These are phyloP conservation scores for Penicillium griseofulvum DNA, from an alignment of 2,329 filamentous ascomycete genomes.

Conservation along the genomic window DNA sequence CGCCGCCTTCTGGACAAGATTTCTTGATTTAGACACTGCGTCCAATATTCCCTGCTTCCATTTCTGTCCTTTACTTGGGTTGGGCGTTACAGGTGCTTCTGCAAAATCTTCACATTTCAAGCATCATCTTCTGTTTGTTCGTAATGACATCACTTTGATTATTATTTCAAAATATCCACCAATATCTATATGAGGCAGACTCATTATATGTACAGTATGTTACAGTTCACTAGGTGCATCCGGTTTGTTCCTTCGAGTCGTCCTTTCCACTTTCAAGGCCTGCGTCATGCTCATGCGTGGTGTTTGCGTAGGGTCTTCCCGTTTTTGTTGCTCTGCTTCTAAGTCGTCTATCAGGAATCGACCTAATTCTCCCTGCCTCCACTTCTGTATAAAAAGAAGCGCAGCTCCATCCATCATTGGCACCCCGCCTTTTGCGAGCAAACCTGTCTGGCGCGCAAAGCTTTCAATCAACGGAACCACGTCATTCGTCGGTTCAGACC, in stretches of 20 bases:
- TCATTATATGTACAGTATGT: constrained; percentile 25
- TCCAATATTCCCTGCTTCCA: constrained; percentile 9
- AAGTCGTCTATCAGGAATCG: constrained; percentile 78
- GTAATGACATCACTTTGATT: constrained; percentile 13
- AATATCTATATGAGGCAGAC: background rate
- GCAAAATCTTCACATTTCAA: constrained; percentile 20
- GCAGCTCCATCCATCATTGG: constrained; percentile 72
- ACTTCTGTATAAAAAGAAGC: constrained; percentile 76
- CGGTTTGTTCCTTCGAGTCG: constrained; percentile 29
- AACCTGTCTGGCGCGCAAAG: constrained; percentile 72
- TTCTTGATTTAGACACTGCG: constrained; percentile 33
- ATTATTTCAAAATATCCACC: constrained; percentile 1
- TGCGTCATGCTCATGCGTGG: constrained; percentile 45
- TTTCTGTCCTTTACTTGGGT: constrained; percentile 13
- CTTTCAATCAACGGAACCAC: constrained; percentile 67
- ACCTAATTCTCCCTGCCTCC: constrained; percentile 74
- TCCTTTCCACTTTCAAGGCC: constrained; percentile 41
- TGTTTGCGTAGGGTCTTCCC: constrained; percentile 29
- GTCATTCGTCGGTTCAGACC: constrained; percentile 76
- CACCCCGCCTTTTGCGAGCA: constrained; percentile 69
- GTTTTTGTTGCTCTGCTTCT: constrained; percentile 58
- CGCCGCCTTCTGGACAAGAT: constrained; percentile 82
- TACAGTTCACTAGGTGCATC: constrained; percentile 21
- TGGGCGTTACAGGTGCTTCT: constrained; percentile 26
- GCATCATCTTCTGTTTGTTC: constrained; percentile 15